These are phyloP conservation scores for Sphaerulina populicola DNA, from an alignment of 2,329 filamentous ascomycete species.

Conservation along the genomic window DNA sequence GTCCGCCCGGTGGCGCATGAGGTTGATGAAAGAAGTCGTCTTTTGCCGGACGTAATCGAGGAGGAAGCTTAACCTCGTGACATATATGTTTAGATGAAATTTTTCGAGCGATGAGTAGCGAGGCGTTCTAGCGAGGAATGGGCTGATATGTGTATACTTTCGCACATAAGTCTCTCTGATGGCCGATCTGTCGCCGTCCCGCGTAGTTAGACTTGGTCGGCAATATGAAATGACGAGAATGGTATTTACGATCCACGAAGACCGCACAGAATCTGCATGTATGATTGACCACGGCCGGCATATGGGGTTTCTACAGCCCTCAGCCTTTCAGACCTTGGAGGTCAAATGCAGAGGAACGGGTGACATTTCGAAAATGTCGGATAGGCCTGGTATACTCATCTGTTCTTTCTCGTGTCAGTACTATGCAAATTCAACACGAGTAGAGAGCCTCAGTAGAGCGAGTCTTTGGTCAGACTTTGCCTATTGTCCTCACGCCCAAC, in stretches of 20 bases:
- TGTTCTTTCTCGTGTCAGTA: not conserved
- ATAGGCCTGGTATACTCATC: not conserved
- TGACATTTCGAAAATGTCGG: no score
- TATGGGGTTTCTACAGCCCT: no score
- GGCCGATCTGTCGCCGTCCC: no score
- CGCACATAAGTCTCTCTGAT: no score
- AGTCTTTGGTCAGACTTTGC: conserved; percentile 39
- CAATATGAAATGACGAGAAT: no score
- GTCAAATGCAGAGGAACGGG: no score
- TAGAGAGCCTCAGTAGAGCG: not conserved
- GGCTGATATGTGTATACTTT: no score
- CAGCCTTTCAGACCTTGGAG: no score
- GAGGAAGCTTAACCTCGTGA: conserved; percentile 26
- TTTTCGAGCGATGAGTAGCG: not conserved
- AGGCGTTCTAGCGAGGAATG: not conserved
- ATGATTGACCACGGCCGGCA: no score
- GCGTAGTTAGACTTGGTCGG: no score
- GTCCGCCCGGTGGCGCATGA: conserved; percentile 9
- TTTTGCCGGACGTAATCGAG: conserved; percentile 22
- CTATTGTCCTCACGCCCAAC: conserved; percentile 45
- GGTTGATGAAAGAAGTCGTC: conserved; percentile 13
- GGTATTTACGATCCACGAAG: no score
- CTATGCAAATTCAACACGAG: not conserved
- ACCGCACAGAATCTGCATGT: no score
- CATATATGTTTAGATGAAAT: not conserved